These are phyloP conservation scores for Peterozyma toletana DNA, from an alignment of 805 yeast genomes.

Conservation along the genomic window DNA sequence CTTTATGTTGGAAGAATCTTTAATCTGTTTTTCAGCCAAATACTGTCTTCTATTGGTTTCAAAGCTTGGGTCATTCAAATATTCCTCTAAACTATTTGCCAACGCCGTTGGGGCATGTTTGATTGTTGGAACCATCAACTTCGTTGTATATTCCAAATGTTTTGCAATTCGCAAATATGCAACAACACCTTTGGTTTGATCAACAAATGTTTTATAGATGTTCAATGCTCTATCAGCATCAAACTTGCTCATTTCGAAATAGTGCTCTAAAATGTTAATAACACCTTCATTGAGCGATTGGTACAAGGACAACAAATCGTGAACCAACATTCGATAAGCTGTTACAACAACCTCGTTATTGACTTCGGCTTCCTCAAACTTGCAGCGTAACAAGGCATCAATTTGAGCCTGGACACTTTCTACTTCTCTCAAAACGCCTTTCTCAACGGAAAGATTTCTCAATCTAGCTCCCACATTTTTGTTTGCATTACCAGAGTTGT, in stretches of 20 bases:
- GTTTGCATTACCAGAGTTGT: slow-evolving; percentile 33
- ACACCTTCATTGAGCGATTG: slow-evolving; percentile 95
- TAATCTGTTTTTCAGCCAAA: slow-evolving; percentile 53
- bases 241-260: slow-evolving; percentile 80
- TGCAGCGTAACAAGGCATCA: slow-evolving; percentile 64
- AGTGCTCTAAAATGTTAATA: slow-evolving; percentile 86
- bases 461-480: slow-evolving; percentile 49
- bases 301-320: slow-evolving; percentile 78
- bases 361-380: slow-evolving; percentile 71
- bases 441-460: slow-evolving; percentile 58
- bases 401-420: slow-evolving; percentile 83
- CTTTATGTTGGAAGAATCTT: slow-evolving; percentile 11
- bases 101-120: slow-evolving; percentile 96
- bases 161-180: slow-evolving; percentile 85
- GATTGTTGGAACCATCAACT: slow-evolving; percentile 88
- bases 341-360: slow-evolving; percentile 79
- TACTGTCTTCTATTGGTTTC: slow-evolving; percentile 75
- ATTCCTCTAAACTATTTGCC: slow-evolving; percentile 80
- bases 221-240: slow-evolving; percentile 86
- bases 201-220: slow-evolving; percentile 79
- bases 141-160: slow-evolving; percentile 78
- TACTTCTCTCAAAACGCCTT: slow-evolving; percentile 76
- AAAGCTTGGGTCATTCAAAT: slow-evolving; percentile 78
- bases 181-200: slow-evolving; percentile 80
- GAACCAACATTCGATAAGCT: slow-evolving; percentile 83